Evolutionary conservation across 257 asterid genomes (phyloP).

Genomic region (Forsythia suspensa): DNA sequence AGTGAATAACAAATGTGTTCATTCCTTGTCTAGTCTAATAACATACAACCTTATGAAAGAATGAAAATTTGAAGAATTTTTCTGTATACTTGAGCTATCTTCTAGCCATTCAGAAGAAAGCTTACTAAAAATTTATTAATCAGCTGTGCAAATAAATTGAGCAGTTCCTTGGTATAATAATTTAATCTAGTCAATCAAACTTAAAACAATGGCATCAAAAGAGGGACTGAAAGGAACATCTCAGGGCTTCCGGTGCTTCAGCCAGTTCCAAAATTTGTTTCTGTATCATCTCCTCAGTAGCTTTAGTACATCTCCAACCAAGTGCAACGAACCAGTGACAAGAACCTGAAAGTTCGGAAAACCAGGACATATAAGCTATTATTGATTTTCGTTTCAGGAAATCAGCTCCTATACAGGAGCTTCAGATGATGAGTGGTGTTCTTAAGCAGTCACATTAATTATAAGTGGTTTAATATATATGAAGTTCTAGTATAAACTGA

Average conservation of each 20-base stretch:
- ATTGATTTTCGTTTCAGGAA: too few relatives aligned
- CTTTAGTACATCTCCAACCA: slow-evolving; percentile 87
- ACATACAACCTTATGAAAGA: not conserved
- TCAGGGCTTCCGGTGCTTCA: not conserved
- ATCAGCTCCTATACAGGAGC: too few relatives aligned
- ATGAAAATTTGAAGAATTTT: not conserved
- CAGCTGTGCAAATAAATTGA: not conserved
- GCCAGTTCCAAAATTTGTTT: not conserved
- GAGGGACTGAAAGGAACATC: not conserved
- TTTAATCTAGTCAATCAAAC: not conserved
- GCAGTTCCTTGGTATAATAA: not conserved
- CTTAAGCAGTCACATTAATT: too few relatives aligned
- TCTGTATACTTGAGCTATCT: not conserved
- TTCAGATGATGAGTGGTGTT: too few relatives aligned
- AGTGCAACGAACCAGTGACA: slow-evolving; percentile 89
- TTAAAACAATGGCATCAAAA: not conserved
- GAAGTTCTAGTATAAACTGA: not conserved
- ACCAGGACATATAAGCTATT: too few relatives aligned
- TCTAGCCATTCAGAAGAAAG: not conserved
- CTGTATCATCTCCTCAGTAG: slow-evolving; percentile 52
- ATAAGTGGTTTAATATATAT: not conserved
- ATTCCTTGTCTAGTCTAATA: too few relatives aligned
- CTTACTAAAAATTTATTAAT: not conserved
- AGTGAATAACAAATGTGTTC: too few relatives aligned
- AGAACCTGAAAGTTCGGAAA: slow-evolving; percentile 58